These are phyloP conservation scores for Alternaria atra DNA, from an alignment of 2,329 filamentous ascomycete species.

Conservation along the genomic window DNA sequence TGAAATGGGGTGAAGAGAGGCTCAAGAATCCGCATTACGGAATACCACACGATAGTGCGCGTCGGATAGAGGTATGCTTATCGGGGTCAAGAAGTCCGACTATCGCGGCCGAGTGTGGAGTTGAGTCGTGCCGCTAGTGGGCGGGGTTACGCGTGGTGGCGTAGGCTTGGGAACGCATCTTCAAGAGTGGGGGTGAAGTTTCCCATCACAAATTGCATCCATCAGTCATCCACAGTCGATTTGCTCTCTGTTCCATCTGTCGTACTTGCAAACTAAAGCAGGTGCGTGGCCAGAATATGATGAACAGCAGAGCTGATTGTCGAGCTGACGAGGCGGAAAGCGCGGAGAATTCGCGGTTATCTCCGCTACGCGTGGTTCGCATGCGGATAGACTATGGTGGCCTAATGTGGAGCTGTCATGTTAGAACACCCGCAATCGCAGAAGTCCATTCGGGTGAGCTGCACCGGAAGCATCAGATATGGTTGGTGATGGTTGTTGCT, in stretches of 20 bases:
- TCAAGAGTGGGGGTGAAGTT: conserved; percentile 29
- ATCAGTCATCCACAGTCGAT: not conserved
- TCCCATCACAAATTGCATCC: not conserved
- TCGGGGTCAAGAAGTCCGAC: conserved; percentile 22
- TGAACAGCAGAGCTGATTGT: not conserved
- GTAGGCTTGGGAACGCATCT: conserved; percentile 11
- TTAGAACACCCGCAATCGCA: not conserved
- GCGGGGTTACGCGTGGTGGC: conserved; percentile 23
- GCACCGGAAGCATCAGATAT: not conserved
- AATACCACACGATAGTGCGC: not conserved
- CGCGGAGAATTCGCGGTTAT: not conserved
- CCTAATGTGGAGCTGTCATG: conserved; percentile 2
- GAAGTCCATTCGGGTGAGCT: not conserved
- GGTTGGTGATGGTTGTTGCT: not conserved
- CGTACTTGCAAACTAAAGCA: not conserved
- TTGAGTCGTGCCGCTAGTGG: conserved; percentile 21
- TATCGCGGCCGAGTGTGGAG: conserved; percentile 22
- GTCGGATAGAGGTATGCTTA: conserved; percentile 23
- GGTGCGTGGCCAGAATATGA: not conserved
- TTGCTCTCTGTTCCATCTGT: not conserved
- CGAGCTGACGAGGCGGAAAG: not conserved
- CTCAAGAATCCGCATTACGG: not conserved
- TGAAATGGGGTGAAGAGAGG: conserved; percentile 11
- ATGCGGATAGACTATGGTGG: not conserved
- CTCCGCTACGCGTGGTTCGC: not conserved